Evolutionary conservation across 2,329 filamentous ascomycete genomes (phyloP).

Genomic region (Botrytis elliptica): DNA sequence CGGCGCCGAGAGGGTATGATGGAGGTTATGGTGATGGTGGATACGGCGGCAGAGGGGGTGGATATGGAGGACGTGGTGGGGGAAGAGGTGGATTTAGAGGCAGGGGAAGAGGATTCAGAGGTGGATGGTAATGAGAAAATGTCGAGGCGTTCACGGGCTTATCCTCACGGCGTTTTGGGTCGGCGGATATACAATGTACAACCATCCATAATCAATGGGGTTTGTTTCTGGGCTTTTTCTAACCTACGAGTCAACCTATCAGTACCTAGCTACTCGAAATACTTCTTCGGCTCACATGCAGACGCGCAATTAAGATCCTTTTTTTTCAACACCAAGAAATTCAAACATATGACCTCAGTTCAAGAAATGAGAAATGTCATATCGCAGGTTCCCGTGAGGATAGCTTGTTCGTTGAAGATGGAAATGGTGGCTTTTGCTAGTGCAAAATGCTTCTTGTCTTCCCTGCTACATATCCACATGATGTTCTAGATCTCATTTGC

Average conservation of each 20-base stretch:
- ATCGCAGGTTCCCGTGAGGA: neutral
- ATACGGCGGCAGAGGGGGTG: conserved; percentile 42
- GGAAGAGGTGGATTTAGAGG: conserved; percentile 34
- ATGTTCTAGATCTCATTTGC: neutral
- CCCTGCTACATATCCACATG: neutral
- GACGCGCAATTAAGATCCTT: neutral
- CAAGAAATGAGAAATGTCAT: neutral
- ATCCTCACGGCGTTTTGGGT: conserved; percentile 16
- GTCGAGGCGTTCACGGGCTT: conserved; percentile 8
- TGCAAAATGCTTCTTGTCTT: neutral
- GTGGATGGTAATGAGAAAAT: conserved; percentile 31
- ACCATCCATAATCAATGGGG: conserved; percentile 1
- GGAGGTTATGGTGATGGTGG: conserved; percentile 49
- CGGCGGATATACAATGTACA: conserved; percentile 11
- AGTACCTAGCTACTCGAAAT: neutral
- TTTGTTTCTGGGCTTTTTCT: neutral
- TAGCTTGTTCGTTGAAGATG: neutral
- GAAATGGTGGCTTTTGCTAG: neutral
- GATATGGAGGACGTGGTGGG: conserved; percentile 38
- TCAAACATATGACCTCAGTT: neutral
- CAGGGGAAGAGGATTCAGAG: conserved; percentile 31
- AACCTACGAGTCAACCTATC: neutral
- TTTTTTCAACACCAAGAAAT: neutral
- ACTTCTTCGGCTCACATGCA: neutral
- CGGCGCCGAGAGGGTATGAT: conserved; percentile 53